These are phyloP conservation scores for Penicillium waksmanii DNA, from an alignment of 495 filamentous ascomycete species.

Conservation along the genomic window DNA sequence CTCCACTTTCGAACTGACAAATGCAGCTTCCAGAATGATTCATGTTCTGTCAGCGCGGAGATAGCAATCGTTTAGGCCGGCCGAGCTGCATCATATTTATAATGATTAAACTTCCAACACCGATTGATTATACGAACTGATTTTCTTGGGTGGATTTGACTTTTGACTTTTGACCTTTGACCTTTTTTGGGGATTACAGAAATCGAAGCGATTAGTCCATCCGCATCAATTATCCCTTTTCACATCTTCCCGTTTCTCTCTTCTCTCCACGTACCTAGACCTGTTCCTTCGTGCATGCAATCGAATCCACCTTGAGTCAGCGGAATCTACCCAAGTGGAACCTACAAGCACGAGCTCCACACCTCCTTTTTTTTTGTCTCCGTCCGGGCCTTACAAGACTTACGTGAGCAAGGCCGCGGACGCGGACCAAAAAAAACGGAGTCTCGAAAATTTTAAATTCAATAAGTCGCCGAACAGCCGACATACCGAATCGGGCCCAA, in stretches of 20 bases:
- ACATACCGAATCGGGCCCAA: conserved; percentile 19
- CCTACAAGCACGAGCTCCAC: conserved; percentile 3
- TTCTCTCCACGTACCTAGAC: not conserved
- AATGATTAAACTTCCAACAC: not conserved
- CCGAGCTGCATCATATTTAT: not conserved
- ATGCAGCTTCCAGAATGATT: conserved; percentile 20
- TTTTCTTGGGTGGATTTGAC: not conserved
- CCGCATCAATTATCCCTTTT: not conserved
- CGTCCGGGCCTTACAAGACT: not conserved
- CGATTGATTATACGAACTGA: not conserved
- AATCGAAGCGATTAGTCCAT: not conserved
- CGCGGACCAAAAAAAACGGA: no score
- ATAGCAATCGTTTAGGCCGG: conserved; percentile 6
- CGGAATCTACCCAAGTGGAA: conserved; percentile 5
- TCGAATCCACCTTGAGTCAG: conserved; percentile 13
- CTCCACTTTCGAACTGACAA: conserved; percentile 21
- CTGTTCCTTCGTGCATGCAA: not conserved
- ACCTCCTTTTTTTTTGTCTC: not conserved
- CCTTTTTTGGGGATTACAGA: no score
- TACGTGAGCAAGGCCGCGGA: conserved; percentile 1
- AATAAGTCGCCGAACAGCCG: conserved; percentile 26
- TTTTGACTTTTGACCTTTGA: not conserved
- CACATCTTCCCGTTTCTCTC: not conserved
- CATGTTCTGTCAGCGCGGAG: conserved; percentile 20
- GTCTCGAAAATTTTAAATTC: no score